Conservation (phyloP, 176 grass and related monocot species). For the Canna indica region DNA sequence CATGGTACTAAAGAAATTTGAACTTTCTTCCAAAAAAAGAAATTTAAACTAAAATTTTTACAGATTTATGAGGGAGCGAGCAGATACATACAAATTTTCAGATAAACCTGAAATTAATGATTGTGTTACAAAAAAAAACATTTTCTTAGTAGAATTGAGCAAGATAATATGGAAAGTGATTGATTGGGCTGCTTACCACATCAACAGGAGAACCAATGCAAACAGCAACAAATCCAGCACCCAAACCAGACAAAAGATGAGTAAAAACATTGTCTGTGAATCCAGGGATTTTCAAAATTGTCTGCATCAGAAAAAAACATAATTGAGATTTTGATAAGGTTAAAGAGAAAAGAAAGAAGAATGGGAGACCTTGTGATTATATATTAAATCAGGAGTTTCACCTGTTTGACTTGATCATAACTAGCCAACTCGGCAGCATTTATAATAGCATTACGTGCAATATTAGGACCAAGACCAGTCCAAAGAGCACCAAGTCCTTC, state of each 20-base stretch:
- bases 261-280: constrained; percentile 88
- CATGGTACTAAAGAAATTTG: background rate
- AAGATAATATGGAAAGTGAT: background rate
- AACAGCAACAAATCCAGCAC: constrained; percentile 80
- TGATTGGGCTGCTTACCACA: constrained; percentile 40
- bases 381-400: background rate
- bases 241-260: constrained; percentile 90
- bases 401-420: constrained; percentile 91
- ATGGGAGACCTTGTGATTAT: background rate
- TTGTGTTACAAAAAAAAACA: background rate
- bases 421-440: constrained; percentile 86
- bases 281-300: constrained; percentile 72
- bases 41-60: background rate
- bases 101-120: background rate
- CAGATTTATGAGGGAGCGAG: background rate
- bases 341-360: constrained; percentile 14
- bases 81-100: background rate
- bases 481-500: constrained; percentile 83
- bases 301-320: constrained; percentile 50
- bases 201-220: constrained; percentile 92
- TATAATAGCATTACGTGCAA: constrained; percentile 89
- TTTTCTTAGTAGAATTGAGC: background rate
- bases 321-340: constrained; percentile 9
- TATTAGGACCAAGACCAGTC: constrained; percentile 85
- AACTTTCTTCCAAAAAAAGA: no score